A percentile compares a stretch with the other conserved stretches of the same genome.
These are phyloP conservation scores for Schizochytrium sp. DNA, from an alignment of 108 stramenopile genomes.

Conservation along the genomic window DNA sequence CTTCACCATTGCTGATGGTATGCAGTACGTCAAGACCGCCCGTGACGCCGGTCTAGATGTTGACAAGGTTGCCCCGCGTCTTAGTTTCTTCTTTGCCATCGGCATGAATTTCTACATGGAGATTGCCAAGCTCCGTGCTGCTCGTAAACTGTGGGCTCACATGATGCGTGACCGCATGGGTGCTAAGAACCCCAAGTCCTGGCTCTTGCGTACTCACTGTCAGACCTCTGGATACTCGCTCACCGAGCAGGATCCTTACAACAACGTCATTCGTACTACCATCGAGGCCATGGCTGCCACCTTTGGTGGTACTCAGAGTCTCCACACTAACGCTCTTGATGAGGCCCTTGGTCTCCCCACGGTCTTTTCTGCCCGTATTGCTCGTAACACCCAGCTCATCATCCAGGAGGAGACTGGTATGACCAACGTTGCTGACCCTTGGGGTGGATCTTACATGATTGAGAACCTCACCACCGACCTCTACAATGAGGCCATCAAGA, in stretches of 20 bases:
- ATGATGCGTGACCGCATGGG: slow-evolving; percentile 87
- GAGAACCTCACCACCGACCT: slow-evolving; percentile 93
- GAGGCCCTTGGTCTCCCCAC: slow-evolving; percentile 98
- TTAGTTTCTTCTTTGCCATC: slow-evolving; percentile 97
- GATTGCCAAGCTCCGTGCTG: slow-evolving; percentile 90
- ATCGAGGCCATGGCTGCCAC: slow-evolving; percentile 98
- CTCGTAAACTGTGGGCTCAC: slow-evolving; percentile 90
- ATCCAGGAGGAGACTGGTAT: slow-evolving; percentile 96
- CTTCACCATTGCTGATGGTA: slow-evolving; percentile 90
- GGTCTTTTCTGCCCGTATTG: slow-evolving; percentile 92
- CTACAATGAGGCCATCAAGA: slow-evolving; percentile 84
- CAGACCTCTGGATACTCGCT: slow-evolving; percentile 95
- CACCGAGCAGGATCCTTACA: slow-evolving; percentile 96
- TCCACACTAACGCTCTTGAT: slow-evolving; percentile 98
- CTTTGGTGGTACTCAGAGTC: slow-evolving; percentile 95
- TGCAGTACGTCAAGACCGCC: slow-evolving; percentile 76
- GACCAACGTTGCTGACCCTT: slow-evolving; percentile 88
- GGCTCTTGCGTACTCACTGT: slow-evolving; percentile 93
- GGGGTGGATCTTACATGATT: slow-evolving; percentile 97
- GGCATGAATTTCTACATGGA: slow-evolving; percentile 96
- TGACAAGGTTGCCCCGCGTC: slow-evolving; percentile 92
- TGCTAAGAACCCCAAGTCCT: slow-evolving; percentile 90
- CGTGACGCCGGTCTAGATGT: slow-evolving; percentile 81
- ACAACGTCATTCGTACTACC: slow-evolving; percentile 96
- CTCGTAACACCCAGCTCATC: slow-evolving; percentile 96